Evolutionary conservation across 2,329 filamentous ascomycete genomes (phyloP), one percentile per base, ranked within the genome.

Genomic region (Trichoderma gracile): DNA sequence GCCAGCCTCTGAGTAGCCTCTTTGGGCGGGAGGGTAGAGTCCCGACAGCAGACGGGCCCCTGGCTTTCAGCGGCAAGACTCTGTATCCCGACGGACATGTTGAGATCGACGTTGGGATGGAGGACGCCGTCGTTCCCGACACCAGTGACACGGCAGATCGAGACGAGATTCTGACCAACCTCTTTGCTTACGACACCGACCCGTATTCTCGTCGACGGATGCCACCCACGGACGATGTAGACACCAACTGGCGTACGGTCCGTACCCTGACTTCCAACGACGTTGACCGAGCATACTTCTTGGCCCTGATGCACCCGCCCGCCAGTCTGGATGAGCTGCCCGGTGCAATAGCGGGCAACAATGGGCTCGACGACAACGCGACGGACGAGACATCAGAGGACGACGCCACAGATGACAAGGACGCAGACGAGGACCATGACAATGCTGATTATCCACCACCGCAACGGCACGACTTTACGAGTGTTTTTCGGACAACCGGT

Each of bases 1-100:
- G 90, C 47, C 89, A 92, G 70, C 91, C 91, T 0, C 82, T 94
- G 52, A 93, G 90, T 73, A 86, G 86, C 68, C 77, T 86, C 55
- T 93, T 93, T 67, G 90, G 90, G 1, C 86, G 91, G 49, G 89
- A 91, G 66, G 89, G 89, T 1, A 81, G 83, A 63, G 87, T 91
- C 19, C 88, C 90, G 2, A 77, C 81, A 0, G 86, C 85, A 15
- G 87, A 91, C 64, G 77, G 81, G 33, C 82, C 81, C 62, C 68
- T 75, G 42, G 81, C 77, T 12, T 84, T 87, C 54, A 84, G 91
- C 69, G 90, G 89, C 63, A 93, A 93, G 73, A 78, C 81, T n/a
- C 78, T 82, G 49, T 82, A 84, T 57, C 75, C 78, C 4, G 84
- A 88, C 66, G 89, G 89, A 1, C 88, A 90, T 54, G 79, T 89